phyloP scores from a whole-genome alignment of 148 eudicot genomes.

The Rhododendron henanense region DNA sequence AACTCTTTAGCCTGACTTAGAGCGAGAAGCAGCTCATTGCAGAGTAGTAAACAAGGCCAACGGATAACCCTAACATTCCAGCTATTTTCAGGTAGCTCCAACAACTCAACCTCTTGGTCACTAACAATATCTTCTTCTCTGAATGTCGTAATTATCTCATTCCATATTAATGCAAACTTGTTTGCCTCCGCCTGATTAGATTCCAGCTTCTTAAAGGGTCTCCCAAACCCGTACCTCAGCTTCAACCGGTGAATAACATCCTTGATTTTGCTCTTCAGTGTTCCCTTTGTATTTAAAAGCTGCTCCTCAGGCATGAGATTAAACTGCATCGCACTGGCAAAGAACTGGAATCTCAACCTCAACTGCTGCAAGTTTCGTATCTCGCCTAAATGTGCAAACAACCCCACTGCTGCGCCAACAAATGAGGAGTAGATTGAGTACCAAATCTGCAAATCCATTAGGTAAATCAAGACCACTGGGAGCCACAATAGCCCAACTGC shows the following conservation, averaged over 20 bases:
- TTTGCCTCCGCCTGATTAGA: conserved; percentile 80
- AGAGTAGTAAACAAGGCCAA: conserved; percentile 85
- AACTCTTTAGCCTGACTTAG: conserved; percentile 81
- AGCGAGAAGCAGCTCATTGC: conserved; percentile 80
- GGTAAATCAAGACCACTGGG: conserved; percentile 73
- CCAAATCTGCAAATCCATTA: conserved; percentile 91
- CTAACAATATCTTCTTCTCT: conserved; percentile 85
- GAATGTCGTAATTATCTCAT: conserved; percentile 64
- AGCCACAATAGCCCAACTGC: conserved; percentile 85
- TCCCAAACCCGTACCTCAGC: conserved; percentile 77
- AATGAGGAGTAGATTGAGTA: conserved; percentile 76
- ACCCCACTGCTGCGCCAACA: conserved; percentile 72
- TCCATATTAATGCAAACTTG: conserved; percentile 84
- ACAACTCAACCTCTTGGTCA: conserved; percentile 68
- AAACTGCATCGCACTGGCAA: conserved; percentile 84
- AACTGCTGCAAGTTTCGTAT: conserved; percentile 76
- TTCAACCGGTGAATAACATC: conserved; percentile 67
- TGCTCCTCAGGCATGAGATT: conserved; percentile 94
- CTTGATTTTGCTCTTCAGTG: conserved; percentile 45
- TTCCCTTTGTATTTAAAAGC: conserved; percentile 50
- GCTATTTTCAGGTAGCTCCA: conserved; percentile 73
- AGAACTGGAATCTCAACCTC: conserved; percentile 82
- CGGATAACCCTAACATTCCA: conserved; percentile 80
- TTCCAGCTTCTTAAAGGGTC: conserved; percentile 73
- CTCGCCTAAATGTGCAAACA: conserved; percentile 78